phyloP scores from a whole-genome alignment of 495 filamentous ascomycete species.

The Aspergillus funiculosus region DNA sequence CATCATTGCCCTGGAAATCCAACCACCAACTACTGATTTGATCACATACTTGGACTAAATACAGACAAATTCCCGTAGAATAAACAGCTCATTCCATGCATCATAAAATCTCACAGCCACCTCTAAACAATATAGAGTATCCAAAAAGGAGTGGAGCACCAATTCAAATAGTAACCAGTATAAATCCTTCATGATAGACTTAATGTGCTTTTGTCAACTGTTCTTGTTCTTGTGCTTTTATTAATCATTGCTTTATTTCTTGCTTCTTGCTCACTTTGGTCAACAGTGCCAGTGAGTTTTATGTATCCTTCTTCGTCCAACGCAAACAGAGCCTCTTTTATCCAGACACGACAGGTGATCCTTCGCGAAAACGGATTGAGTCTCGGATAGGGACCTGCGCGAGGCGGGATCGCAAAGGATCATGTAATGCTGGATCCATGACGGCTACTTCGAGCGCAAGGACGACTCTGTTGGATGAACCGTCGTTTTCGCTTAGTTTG shows the following conservation, averaged over 20 bases:
- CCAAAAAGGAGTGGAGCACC: too few relatives aligned
- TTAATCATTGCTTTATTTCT: constrained; percentile 15
- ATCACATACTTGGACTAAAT: too few relatives aligned
- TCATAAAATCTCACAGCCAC: too few relatives aligned
- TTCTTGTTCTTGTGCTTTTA: constrained; percentile 5
- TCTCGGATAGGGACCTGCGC: constrained; percentile 15
- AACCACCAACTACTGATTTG: too few relatives aligned
- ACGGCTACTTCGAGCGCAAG: constrained; percentile 21
- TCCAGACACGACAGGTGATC: constrained; percentile 23
- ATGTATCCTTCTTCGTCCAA: constrained; percentile 28
- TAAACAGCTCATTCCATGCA: too few relatives aligned
- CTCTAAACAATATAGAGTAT: too few relatives aligned
- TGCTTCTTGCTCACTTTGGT: constrained; percentile 23
- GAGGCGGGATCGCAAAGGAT: constrained; percentile 16
- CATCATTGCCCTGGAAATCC: too few relatives aligned
- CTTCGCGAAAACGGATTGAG: constrained; percentile 21
- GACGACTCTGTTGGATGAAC: too few relatives aligned
- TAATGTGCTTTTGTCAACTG: not conserved
- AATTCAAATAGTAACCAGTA: too few relatives aligned
- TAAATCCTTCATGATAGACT: too few relatives aligned
- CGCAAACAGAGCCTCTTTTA: constrained; percentile 24
- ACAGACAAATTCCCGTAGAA: too few relatives aligned
- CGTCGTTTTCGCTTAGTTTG: too few relatives aligned
- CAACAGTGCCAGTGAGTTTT: constrained; percentile 9
- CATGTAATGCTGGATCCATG: constrained; percentile 20